Conservation (phyloP, 2,329 filamentous ascomycete species). For the Anisogramma anomala region DNA sequence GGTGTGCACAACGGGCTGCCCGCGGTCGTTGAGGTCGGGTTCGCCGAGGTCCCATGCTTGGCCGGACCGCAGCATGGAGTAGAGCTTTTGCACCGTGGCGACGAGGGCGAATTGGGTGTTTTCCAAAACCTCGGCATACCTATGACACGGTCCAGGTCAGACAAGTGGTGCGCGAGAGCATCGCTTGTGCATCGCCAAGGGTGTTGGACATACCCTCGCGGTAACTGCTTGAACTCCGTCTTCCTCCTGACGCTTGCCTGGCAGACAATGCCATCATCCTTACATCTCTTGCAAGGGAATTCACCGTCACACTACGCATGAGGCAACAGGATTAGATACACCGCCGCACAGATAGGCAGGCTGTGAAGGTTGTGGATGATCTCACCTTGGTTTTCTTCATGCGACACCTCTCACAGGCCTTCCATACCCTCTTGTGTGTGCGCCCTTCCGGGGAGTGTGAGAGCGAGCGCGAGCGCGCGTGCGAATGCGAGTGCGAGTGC, state of each 20-base stretch:
- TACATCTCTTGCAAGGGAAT: conserved; percentile 55
- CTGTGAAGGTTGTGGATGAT: neutral
- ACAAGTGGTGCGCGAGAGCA: neutral
- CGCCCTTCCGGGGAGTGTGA: conserved; percentile 35
- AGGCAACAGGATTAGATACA: conserved; percentile 10
- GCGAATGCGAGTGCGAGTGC: no score
- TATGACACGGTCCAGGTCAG: conserved; percentile 20
- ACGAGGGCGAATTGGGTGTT: conserved; percentile 55
- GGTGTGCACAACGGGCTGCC: conserved; percentile 53
- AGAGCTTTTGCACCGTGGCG: conserved; percentile 54
- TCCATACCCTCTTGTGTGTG: conserved; percentile 54
- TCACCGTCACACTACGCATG: conserved; percentile 52
- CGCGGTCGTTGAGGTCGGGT: conserved; percentile 50
- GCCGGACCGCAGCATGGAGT: conserved; percentile 48
- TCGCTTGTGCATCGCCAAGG: no score
- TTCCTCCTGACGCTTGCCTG: conserved; percentile 53
- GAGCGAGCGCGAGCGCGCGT: no score
- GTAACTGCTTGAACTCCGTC: conserved; percentile 57
- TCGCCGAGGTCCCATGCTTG: conserved; percentile 52
- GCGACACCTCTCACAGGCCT: conserved; percentile 53
- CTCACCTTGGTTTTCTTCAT: conserved; percentile 60
- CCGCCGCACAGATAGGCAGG: neutral
- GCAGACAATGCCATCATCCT: conserved; percentile 53
- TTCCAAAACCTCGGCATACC: conserved; percentile 53
- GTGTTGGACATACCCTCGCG: conserved; percentile 39